These are phyloP conservation scores for Melocanna baccifera DNA, from an alignment of 176 grass and related monocot species.

Conservation along the genomic window DNA sequence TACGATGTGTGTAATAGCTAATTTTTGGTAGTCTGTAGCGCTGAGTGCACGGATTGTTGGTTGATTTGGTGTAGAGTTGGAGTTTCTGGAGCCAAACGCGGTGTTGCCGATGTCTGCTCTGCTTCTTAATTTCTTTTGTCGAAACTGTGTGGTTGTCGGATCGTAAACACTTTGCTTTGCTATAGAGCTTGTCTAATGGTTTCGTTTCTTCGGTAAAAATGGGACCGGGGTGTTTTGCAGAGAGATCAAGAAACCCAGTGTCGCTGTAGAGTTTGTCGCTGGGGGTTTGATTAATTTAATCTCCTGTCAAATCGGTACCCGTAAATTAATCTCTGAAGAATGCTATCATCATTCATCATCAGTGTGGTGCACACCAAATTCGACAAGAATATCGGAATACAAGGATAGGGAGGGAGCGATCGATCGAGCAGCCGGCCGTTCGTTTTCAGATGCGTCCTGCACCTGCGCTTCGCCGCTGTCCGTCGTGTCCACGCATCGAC, in stretches of 20 bases:
- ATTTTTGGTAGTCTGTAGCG: too few species aligned
- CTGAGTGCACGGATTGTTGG: too few species aligned
- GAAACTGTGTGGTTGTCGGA: background rate
- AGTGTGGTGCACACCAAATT: background rate
- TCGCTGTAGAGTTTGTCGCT: background rate
- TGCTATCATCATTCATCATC: background rate
- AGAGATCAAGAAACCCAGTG: background rate
- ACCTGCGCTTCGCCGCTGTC: background rate
- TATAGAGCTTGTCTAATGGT: background rate
- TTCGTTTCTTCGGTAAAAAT: background rate
- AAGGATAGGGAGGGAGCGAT: background rate
- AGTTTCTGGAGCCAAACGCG: too few species aligned
- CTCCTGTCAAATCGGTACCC: background rate
- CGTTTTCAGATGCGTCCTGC: background rate
- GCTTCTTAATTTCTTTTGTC: background rate
- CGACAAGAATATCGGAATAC: background rate
- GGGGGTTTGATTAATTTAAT: background rate
- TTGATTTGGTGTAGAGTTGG: too few species aligned
- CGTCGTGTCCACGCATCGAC: background rate
- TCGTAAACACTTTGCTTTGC: background rate
- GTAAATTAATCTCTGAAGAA: background rate
- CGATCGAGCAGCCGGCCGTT: background rate
- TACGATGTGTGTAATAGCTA: too few species aligned
- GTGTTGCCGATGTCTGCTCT: background rate
- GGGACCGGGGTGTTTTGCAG: background rate